Base-by-base conservation (phyloP, 345 rosid genomes). In the Ceriops zippeliana region DNA sequence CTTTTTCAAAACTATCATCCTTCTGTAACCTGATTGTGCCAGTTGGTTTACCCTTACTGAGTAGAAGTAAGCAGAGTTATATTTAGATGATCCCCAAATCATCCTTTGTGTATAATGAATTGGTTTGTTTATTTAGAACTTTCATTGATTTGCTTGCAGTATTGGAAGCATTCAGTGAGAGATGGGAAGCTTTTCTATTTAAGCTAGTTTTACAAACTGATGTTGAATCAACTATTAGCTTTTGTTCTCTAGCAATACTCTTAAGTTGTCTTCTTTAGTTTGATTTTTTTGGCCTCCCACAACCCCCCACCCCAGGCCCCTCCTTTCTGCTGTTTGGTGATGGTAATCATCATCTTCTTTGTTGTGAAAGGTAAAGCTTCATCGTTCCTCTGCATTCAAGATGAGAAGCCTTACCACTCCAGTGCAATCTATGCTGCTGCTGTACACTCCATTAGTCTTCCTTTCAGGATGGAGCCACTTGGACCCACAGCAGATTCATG, bases 401-500 rank as follows among this genome's bases (percentile, higher is more conserved):
- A 91, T 69, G 89, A 88, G 82, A 91, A 84, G 77, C 85, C 89
- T 73, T 91, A 91, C 73, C 90, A 83, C 67, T 75, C 85, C 68
- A 88, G 97, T 74, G 93, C 96, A 66, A 82, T 91, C 54, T 95
- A 88, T 46, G 97, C 97, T 16, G 86, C 99, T 51, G 96, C 96
- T 30, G 65, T 91, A 54, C 90, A 95, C 84, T 85, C 96, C 38
- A 67, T 79, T 37, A 85, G 86, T 67, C 82, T 95, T 60, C 89
- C 97, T 58, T 90, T 88, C 79, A 66, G 86, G 52, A 87, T 87
- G 93, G 89, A 80, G 61, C 78, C 76, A 26, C 72, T 61, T 46
- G 87, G 88, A 51, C 86, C 85, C 16, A 62, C 81, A 60, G 72
- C 73, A 21, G 83, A 85, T 71, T 76, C 88, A 24, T 64, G 58